phyloP scores from a whole-genome alignment of 2,329 filamentous ascomycete species.

The Ambrosiella xylebori region DNA sequence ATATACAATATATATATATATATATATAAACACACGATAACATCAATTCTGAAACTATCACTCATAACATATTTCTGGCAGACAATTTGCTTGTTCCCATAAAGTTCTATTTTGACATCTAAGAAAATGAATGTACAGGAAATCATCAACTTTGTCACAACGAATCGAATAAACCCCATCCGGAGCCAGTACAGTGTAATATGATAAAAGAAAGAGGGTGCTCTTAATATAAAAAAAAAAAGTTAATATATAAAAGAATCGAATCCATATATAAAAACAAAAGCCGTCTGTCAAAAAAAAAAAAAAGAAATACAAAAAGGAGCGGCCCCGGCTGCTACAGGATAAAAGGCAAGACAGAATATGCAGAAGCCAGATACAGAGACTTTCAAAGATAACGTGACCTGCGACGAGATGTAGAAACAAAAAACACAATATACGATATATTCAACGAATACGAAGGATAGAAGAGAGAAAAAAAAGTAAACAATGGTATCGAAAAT shows the following conservation, averaged over 20 bases:
- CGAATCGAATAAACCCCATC: not conserved
- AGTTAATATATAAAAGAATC: not conserved
- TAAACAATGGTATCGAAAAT: slow-evolving; percentile 12
- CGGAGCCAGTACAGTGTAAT: not conserved
- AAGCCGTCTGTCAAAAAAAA: not conserved
- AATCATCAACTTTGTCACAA: slow-evolving; percentile 1
- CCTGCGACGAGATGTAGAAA: not conserved
- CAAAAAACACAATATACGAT: slow-evolving; percentile 4
- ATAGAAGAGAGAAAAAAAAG: slow-evolving; percentile 4
- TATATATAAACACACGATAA: not conserved
- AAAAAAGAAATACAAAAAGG: not conserved
- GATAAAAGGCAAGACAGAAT: not conserved
- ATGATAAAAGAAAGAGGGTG: not conserved
- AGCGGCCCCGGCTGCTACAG: not conserved
- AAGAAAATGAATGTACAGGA: not conserved
- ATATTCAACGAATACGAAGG: slow-evolving; percentile 12
- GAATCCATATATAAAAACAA: not conserved
- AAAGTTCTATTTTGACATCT: not conserved
- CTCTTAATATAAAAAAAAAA: not conserved
- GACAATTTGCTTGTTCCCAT: not conserved
- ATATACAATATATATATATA: not conserved
- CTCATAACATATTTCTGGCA: not conserved
- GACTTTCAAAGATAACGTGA: not conserved
- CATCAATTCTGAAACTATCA: not conserved
- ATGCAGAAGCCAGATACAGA: not conserved